Base-by-base conservation (phyloP, 768 basidiomycete species). In the Lentinula raphanica region DNA sequence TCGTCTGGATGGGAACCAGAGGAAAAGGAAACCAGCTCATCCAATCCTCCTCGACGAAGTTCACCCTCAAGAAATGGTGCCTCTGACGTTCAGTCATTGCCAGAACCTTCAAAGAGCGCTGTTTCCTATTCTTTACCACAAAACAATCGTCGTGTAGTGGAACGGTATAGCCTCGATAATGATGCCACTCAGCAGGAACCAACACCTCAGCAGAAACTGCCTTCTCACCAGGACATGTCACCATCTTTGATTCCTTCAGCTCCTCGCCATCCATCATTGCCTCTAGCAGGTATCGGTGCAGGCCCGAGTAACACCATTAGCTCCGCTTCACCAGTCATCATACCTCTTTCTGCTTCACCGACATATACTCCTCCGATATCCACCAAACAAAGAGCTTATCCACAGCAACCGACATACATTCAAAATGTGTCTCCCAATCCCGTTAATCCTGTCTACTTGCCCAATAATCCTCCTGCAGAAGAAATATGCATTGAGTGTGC, bases 401-500 rank as follows among this genome's bases (percentile, higher is more conserved):
- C 87, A 1, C 88, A 88, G 55, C 88, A 88, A 57, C 89, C 89
- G n/a, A 90, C 84, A 1, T 90, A 84, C 63, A 84, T 90, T 4
- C 84, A 85, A 44, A 66, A 73, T 0, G 60, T 76, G n/a, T 66
- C 81, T 1, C 78, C 80, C 12, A 80, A 77, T 53, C 76, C 86
- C 40, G 76, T 86, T 49, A 85, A 87, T 60, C 80, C 87, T 3
- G 78, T 85, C 3, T 85, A 82, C 64, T 78, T 81, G 0, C 82
- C 85, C 60, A 71, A 71, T 31, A 76, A 76, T 13, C 82, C 78
- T 23, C 82, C 73, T 9, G 85, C 82, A 62, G 89, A 91, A 64
- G 96, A 98, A 69, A 75, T 98, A 29, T 99, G 96, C 65, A 78
- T 97, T 35, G 97, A 98, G 71, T 99, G 97, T 68, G 89, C 97